Percentiles rank a stretch among this genome's conserved stretches.
Evolutionary conservation across 2,329 filamentous ascomycete genomes (phyloP).

Genomic region (Epichloe bromicola): DNA sequence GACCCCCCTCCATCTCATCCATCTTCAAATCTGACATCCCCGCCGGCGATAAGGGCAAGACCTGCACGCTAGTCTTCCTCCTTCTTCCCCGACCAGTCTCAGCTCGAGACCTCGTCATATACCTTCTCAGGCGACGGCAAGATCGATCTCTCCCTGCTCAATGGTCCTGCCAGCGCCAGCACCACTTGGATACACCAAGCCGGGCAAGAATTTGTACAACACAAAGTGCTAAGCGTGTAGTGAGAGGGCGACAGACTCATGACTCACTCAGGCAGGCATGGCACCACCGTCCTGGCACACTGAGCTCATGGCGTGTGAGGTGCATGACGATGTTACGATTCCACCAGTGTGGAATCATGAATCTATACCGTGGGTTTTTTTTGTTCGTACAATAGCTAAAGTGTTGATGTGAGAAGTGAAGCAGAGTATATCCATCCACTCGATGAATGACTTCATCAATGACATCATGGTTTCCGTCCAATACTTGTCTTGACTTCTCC

Average conservation of each 20-base stretch:
- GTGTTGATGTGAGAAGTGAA: no score
- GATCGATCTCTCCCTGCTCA: constrained; percentile 40
- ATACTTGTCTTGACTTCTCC: no score
- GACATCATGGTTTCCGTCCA: no score
- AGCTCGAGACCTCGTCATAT: constrained; percentile 47
- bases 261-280: not conserved
- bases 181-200: constrained; percentile 41
- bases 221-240: constrained; percentile 16
- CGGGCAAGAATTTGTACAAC: constrained; percentile 28
- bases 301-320: not conserved
- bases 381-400: not conserved
- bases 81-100: constrained; percentile 36
- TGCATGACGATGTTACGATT: not conserved
- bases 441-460: no score
- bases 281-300: no score
- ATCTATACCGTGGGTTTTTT: not conserved
- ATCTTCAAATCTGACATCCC: constrained; percentile 62
- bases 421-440: no score
- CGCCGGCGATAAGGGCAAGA: constrained; percentile 36
- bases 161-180: constrained; percentile 26
- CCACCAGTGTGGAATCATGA: not conserved
- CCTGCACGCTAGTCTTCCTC: constrained; percentile 52
- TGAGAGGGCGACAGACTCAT: not conserved
- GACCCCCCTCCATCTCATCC: constrained; percentile 34
- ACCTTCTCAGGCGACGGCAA: constrained; percentile 34